phyloP scores from a whole-genome alignment of 1,284 basidiomycete genomes.

The Apiotrichum akiyoshidainum region DNA sequence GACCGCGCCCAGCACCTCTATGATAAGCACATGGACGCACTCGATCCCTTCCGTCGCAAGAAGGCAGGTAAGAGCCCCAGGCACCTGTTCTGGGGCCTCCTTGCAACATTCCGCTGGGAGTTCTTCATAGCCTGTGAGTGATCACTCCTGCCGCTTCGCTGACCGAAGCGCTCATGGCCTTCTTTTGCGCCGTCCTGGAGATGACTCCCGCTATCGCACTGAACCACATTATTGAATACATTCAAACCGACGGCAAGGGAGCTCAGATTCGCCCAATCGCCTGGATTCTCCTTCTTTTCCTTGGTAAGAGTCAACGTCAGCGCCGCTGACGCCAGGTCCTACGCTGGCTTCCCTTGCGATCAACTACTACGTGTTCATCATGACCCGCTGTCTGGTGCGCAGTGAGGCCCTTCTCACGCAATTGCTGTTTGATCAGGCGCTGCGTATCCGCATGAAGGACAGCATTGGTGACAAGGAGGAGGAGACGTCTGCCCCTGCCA shows the following conservation, averaged over 20 bases:
- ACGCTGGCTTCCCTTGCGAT: slow-evolving; percentile 42
- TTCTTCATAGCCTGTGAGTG: slow-evolving; percentile 26
- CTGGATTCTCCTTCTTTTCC: slow-evolving; percentile 63
- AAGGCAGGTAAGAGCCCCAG: slow-evolving; percentile 33
- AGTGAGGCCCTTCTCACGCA: slow-evolving; percentile 65
- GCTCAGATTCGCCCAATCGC: slow-evolving; percentile 56
- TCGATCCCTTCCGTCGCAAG: slow-evolving; percentile 46
- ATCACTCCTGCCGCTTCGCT: background rate
- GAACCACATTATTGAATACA: slow-evolving; percentile 55
- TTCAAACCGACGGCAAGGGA: slow-evolving; percentile 53
- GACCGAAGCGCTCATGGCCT: slow-evolving; percentile 29
- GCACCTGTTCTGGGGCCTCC: slow-evolving; percentile 35
- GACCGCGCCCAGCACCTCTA: slow-evolving; percentile 55
- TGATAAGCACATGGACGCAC: slow-evolving; percentile 38
- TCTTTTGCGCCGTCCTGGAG: slow-evolving; percentile 36
- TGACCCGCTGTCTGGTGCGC: slow-evolving; percentile 54
- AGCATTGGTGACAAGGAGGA: slow-evolving; percentile 30
- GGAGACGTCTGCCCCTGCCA: slow-evolving; percentile 7
- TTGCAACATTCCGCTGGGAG: slow-evolving; percentile 33
- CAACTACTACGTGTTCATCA: slow-evolving; percentile 50
- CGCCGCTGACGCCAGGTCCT: slow-evolving; percentile 43
- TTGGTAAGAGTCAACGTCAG: slow-evolving; percentile 47
- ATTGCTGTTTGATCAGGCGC: slow-evolving; percentile 66
- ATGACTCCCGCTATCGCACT: slow-evolving; percentile 56
- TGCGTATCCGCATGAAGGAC: slow-evolving; percentile 61